Evolutionary conservation across 805 yeast species (phyloP).

Genomic region (Candida palmyrensis): DNA sequence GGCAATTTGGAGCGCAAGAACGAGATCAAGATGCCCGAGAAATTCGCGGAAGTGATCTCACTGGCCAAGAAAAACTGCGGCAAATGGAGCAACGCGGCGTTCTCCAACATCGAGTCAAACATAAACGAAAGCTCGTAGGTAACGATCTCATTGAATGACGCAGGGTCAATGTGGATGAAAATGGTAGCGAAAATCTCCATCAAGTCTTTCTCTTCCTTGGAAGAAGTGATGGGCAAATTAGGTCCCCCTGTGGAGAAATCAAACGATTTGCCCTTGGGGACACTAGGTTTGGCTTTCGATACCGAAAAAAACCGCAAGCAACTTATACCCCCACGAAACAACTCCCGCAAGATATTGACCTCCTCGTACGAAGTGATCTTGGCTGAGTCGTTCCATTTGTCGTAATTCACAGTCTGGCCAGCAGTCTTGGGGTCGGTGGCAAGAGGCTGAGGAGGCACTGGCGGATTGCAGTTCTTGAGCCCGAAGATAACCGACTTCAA

Average conservation of each 20-base stretch:
- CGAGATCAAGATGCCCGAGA: conserved; percentile 75
- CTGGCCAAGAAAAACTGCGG: conserved; percentile 93
- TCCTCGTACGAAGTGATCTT: conserved; percentile 83
- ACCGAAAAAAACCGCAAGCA: conserved; percentile 74
- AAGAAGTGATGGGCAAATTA: conserved; percentile 75
- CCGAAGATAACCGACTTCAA: conserved; percentile 87
- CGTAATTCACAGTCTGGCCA: conserved; percentile 35
- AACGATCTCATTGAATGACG: conserved; percentile 90
- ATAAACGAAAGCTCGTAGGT: conserved; percentile 73
- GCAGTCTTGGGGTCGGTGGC: conserved; percentile 41
- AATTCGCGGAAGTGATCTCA: conserved; percentile 90
- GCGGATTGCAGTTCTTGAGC: conserved; percentile 83
- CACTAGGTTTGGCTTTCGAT: conserved; percentile 42
- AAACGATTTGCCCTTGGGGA: conserved; percentile 28
- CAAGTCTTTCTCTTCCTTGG: conserved; percentile 89
- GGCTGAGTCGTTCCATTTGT: conserved; percentile 80
- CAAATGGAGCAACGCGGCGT: conserved; percentile 81
- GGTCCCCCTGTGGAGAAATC: conserved; percentile 73
- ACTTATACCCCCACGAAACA: conserved; percentile 79
- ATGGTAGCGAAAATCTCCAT: conserved; percentile 95
- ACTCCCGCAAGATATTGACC: conserved; percentile 63
- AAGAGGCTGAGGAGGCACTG: conserved; percentile 44
- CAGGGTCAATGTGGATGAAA: conserved; percentile 89
- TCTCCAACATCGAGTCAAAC: conserved; percentile 73
- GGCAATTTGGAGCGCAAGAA: conserved; percentile 70